A percentile compares a stretch with the other conserved stretches of the same genome.
Conservation (phyloP, 2,329 filamentous ascomycete genomes). For the Aspergillus puulaauensis region DNA sequence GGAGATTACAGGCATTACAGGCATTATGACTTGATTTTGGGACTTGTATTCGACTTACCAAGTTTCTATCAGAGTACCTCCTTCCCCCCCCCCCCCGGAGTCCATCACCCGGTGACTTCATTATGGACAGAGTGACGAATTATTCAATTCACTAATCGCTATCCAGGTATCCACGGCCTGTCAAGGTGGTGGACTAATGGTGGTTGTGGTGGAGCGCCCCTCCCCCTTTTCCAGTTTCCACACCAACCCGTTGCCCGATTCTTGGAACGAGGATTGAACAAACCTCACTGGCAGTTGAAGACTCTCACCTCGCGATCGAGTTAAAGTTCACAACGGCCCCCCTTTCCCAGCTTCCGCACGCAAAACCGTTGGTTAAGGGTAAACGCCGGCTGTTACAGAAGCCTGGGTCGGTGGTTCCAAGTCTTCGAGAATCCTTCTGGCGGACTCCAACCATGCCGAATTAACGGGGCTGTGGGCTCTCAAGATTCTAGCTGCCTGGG, state of each 20-base stretch:
- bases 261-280: neutral
- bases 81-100: too few species aligned
- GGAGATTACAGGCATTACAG: too few species aligned
- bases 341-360: constrained; percentile 12
- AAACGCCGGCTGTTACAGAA: constrained; percentile 12
- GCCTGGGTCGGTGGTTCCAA: neutral
- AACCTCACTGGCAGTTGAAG: neutral
- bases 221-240: constrained; percentile 14
- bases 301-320: neutral
- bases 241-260: neutral
- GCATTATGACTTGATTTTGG: too few species aligned
- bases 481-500: neutral
- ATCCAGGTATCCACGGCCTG: too few species aligned
- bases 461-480: neutral
- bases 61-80: too few species aligned
- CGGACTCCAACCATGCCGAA: neutral
- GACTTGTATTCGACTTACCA: too few species aligned
- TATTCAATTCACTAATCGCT: too few species aligned
- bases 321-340: constrained; percentile 11
- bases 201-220: neutral
- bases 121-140: too few species aligned
- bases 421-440: constrained; percentile 17
- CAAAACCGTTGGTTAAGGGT: constrained; percentile 6
- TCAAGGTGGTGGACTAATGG: too few species aligned
- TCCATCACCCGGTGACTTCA: too few species aligned